A percentile compares a stretch with the other conserved stretches of the same genome.
Conservation (phyloP, 768 basidiomycete species). For the Trametes gibbosa region DNA sequence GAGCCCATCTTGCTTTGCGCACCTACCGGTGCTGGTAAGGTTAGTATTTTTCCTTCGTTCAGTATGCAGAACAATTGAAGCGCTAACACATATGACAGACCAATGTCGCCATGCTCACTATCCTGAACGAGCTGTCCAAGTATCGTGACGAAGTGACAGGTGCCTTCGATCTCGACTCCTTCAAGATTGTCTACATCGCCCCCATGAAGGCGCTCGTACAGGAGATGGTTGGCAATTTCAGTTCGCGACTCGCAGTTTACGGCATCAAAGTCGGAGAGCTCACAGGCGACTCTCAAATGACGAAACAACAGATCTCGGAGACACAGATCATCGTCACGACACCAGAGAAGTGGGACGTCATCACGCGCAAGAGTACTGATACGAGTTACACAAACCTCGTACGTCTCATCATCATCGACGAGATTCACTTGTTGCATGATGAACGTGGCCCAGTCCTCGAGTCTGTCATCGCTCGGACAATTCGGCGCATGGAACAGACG, state of each 20-base stretch:
- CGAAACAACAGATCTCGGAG: slow-evolving; percentile 94
- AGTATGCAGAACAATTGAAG: background rate
- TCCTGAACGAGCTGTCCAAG: slow-evolving; percentile 87
- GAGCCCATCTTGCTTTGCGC: slow-evolving; percentile 96
- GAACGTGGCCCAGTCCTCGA: slow-evolving; percentile 97
- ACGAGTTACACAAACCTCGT: slow-evolving; percentile 97
- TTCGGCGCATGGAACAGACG: slow-evolving; percentile 93
- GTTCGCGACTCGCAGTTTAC: slow-evolving; percentile 61
- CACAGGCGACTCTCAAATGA: slow-evolving; percentile 97
- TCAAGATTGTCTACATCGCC: slow-evolving; percentile 97
- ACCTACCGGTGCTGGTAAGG: slow-evolving; percentile 98
- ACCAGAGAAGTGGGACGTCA: slow-evolving; percentile 99
- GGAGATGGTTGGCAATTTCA: slow-evolving; percentile 97
- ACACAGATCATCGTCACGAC: slow-evolving; percentile 99
- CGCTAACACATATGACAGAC: slow-evolving; percentile 52
- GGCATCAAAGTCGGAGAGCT: slow-evolving; percentile 91
- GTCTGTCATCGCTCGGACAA: slow-evolving; percentile 84
- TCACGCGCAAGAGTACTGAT: slow-evolving; percentile 96
- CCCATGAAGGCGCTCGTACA: slow-evolving; percentile 99
- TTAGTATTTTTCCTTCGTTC: slow-evolving; percentile 33
- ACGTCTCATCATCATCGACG: slow-evolving; percentile 94
- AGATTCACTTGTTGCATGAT: slow-evolving; percentile 96
- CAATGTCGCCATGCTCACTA: slow-evolving; percentile 94
- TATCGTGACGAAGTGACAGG: slow-evolving; percentile 83
- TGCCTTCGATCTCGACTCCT: slow-evolving; percentile 77